phyloP scores from a whole-genome alignment of 2,329 filamentous ascomycete species.

The Alternaria tenuissima region DNA sequence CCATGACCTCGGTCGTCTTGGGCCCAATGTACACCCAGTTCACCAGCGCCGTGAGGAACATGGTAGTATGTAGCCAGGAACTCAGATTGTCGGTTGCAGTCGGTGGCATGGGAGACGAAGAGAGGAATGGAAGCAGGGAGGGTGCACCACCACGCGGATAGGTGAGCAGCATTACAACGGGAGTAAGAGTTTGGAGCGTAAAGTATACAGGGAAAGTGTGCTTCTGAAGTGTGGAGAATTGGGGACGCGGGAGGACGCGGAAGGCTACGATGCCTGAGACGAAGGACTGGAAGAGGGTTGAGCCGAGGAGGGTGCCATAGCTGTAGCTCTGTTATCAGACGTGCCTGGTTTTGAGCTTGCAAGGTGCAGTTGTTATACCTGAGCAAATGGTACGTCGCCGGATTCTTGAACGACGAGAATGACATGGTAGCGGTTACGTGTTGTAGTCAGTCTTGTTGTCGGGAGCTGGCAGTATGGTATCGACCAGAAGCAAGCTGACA shows the following conservation, averaged over 20 bases:
- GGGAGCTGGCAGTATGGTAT: background rate
- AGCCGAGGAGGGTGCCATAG: slow-evolving; percentile 87
- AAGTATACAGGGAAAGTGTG: slow-evolving; percentile 88
- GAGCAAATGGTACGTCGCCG: slow-evolving; percentile 78
- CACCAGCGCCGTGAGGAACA: slow-evolving; percentile 72
- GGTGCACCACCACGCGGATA: slow-evolving; percentile 63
- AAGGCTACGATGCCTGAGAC: slow-evolving; percentile 76
- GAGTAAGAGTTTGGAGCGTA: slow-evolving; percentile 77
- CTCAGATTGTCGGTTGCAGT: slow-evolving; percentile 29
- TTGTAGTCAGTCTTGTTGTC: background rate
- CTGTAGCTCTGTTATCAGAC: slow-evolving; percentile 55
- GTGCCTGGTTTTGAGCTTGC: background rate
- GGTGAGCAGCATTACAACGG: slow-evolving; percentile 77
- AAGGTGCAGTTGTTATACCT: slow-evolving; percentile 59
- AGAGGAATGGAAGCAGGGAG: slow-evolving; percentile 14
- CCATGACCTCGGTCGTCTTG: slow-evolving; percentile 76
- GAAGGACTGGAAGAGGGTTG: slow-evolving; percentile 89
- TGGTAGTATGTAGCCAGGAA: slow-evolving; percentile 69
- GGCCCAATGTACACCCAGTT: slow-evolving; percentile 80
- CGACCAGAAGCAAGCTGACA: background rate
- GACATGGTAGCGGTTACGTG: slow-evolving; percentile 43
- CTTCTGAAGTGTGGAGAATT: slow-evolving; percentile 82
- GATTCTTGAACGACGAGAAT: slow-evolving; percentile 64
- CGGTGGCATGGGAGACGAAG: slow-evolving; percentile 4
- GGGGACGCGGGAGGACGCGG: slow-evolving; percentile 76